Evolutionary conservation across 2,329 filamentous ascomycete genomes (phyloP), one percentile per base, ranked within the genome.

Genomic region (Chaetomium olivaceum): DNA sequence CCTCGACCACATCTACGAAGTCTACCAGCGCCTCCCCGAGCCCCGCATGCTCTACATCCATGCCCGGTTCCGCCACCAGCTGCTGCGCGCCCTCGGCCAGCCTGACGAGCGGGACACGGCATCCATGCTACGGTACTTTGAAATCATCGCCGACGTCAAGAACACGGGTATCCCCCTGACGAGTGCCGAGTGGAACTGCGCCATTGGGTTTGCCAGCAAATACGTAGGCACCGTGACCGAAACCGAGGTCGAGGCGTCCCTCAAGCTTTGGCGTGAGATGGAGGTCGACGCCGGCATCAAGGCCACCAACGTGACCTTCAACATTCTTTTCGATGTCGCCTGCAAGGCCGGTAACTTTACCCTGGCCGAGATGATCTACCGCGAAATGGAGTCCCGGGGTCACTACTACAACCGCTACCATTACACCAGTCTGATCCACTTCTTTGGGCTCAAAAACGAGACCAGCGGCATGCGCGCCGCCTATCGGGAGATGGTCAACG

Each of bases 181-280:
- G 0, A 80, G 78, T 5, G 78, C 82, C 0, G 87, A 97, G 74
- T 99, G 93, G 93, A 97, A 91, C 67, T 88, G 87, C 48, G 93
- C 93, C 46, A 87, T 97, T 60, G 85, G 90, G 23, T 90, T 96
- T 73, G 90, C 91, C 11, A 89, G 89, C 46, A 88, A 89, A 64
- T 92, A 91, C 71, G 87, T 89, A 69, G 81, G 85, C 9, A 80
- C 74, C 12, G 81, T 88, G 48, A 82, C 86, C 55, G 81, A 84
- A 54, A 73, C 83, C 50, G 84, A 93, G 75, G 77, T 91, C 52
- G 81, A 91, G 76, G 84, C 87, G 5, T 89, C 91, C 0, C 81
- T 99, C 55, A 85, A 87, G 57, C 78, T 96, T 27, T 99, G 94
- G 93, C 88, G 86, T 69, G 88, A 95, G 72, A 98, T 98, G 93